phyloP scores from a whole-genome alignment of 73 alveolate species.

The Paramecium primaurelia region DNA sequence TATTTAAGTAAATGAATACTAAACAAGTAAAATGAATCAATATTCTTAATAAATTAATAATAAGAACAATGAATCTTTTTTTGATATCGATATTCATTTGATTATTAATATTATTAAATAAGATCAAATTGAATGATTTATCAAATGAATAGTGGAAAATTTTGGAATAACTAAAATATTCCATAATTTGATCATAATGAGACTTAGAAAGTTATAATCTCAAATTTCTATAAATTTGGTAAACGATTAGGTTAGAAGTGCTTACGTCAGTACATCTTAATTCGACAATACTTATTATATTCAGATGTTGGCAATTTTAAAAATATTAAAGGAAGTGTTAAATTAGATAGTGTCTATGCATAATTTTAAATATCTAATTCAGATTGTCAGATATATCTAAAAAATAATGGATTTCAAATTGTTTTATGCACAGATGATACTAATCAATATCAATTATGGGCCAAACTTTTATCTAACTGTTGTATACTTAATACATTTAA shows the following conservation, averaged over 20 bases:
- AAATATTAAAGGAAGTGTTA: neutral
- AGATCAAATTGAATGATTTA: neutral
- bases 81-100: neutral
- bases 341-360: conserved; percentile 8
- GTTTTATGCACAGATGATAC: neutral
- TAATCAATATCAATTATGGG: neutral
- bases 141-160: neutral
- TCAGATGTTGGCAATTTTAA: conserved; percentile 11
- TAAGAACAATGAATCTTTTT: neutral
- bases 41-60: neutral
- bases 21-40: neutral
- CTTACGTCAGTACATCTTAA: neutral
- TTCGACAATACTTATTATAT: neutral
- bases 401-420: neutral
- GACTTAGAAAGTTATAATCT: neutral
- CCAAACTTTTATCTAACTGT: neutral
- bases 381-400: neutral
- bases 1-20: neutral
- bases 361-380: neutral
- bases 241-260: neutral
- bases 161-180: neutral
- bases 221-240: neutral
- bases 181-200: neutral
- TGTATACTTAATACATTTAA: neutral
- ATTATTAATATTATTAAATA: neutral